Percentiles rank a stretch among this genome's conserved stretches.
Conservation (phyloP, 1,139 yeast species). For the Blastobotrys capitulatus region DNA sequence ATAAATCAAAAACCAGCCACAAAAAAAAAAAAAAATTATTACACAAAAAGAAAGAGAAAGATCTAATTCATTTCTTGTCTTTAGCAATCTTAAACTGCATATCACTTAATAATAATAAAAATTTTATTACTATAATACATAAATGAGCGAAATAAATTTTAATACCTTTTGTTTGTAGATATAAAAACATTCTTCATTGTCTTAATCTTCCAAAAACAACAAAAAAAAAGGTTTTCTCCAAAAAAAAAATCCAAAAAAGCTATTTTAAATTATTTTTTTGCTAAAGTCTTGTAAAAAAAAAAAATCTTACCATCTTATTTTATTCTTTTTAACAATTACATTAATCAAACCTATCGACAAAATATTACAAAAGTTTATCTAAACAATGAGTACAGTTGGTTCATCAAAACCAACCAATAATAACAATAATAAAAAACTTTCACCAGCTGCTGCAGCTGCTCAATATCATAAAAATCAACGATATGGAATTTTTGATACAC, state of each 20-base stretch:
- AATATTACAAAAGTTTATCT: not conserved
- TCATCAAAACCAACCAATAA: not conserved
- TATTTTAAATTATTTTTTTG: too few species aligned
- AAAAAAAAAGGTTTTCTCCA: too few species aligned
- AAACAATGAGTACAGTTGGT: not conserved
- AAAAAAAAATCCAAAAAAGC: too few species aligned
- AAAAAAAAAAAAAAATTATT: too few species aligned
- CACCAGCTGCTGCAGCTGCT: conserved; percentile 27
- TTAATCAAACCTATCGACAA: not conserved
- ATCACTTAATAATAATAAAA: too few species aligned
- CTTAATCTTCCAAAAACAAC: not conserved
- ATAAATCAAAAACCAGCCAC: too few species aligned
- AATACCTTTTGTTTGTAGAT: not conserved
- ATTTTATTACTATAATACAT: too few species aligned
- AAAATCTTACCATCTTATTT: not conserved
- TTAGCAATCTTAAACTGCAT: too few species aligned
- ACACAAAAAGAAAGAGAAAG: too few species aligned
- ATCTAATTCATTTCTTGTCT: too few species aligned
- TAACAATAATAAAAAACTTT: conserved; percentile 7
- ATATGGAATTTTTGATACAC: conserved; percentile 68
- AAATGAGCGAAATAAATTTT: too few species aligned
- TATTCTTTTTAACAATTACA: not conserved
- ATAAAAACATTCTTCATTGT: not conserved
- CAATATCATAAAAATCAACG: conserved; percentile 66
- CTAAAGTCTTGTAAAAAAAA: too few species aligned